These are phyloP conservation scores for Starmerella riodocensis DNA, from an alignment of 805 yeast genomes.

Conservation along the genomic window DNA sequence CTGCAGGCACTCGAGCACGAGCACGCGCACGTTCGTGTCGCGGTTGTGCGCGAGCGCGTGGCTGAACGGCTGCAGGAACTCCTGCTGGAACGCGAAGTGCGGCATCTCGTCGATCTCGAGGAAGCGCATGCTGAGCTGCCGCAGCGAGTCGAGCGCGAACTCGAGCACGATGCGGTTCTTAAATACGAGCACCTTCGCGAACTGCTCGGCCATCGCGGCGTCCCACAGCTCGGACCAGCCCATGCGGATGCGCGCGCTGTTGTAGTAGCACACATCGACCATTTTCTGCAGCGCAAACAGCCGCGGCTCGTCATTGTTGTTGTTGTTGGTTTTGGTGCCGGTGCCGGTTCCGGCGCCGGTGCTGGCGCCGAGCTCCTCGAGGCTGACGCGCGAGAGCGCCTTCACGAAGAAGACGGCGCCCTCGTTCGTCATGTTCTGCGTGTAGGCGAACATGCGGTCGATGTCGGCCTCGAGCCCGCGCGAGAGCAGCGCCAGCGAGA, in stretches of 20 bases:
- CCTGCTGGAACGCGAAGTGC: conserved; percentile 90
- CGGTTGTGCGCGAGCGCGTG: conserved; percentile 58
- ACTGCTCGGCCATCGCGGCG: conserved; percentile 76
- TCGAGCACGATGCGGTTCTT: conserved; percentile 61
- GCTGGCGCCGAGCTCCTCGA: conserved; percentile 71
- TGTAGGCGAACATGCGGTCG: conserved; percentile 77
- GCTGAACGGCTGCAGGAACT: conserved; percentile 82
- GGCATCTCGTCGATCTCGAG: conserved; percentile 87
- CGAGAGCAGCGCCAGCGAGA: conserved; percentile 26
- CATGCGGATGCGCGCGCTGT: conserved; percentile 88
- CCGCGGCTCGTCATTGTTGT: conserved; percentile 47
- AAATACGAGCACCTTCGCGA: conserved; percentile 74
- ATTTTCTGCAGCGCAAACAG: conserved; percentile 87
- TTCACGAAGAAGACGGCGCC: conserved; percentile 79
- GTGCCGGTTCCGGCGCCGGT: no score
- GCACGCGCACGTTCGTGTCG: conserved; percentile 60
- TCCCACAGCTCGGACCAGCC: conserved; percentile 94
- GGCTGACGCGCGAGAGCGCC: conserved; percentile 73
- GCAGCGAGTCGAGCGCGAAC: conserved; percentile 84
- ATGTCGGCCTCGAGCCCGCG: conserved; percentile 37
- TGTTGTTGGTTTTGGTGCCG: no score
- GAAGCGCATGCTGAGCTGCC: conserved; percentile 86
- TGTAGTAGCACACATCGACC: conserved; percentile 94
- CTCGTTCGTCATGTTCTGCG: conserved; percentile 63
- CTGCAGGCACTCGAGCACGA: conserved; percentile 79